These are phyloP conservation scores for Crepidotus variabilis DNA, from an alignment of 768 basidiomycete species.

Conservation along the genomic window DNA sequence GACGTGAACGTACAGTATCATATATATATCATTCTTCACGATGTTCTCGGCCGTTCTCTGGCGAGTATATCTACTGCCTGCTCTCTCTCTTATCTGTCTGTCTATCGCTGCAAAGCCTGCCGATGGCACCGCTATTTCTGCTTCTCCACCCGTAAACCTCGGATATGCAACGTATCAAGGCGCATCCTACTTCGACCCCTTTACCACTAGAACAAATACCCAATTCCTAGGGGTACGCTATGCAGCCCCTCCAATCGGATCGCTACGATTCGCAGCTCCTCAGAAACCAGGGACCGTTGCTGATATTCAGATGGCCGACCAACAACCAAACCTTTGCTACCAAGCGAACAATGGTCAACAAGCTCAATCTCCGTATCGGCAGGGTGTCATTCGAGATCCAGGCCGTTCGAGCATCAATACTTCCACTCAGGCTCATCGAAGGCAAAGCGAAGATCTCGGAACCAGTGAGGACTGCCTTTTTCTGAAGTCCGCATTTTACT, in stretches of 20 bases:
- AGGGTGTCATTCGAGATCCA: slow-evolving; percentile 5
- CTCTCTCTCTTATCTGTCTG: no score
- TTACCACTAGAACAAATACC: slow-evolving; percentile 28
- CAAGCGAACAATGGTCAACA: slow-evolving; percentile 23
- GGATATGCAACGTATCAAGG: slow-evolving; percentile 46
- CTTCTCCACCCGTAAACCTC: slow-evolving; percentile 30
- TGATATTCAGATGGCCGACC: slow-evolving; percentile 28
- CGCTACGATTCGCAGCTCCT: slow-evolving; percentile 32
- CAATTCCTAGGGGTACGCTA: slow-evolving; percentile 43
- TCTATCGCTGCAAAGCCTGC: no score
- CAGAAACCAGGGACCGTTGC: slow-evolving; percentile 20
- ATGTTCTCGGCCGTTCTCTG: no score
- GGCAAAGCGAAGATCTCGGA: no score
- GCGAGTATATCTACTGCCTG: no score
- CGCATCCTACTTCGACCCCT: slow-evolving; percentile 3
- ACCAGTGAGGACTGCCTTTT: slow-evolving; percentile 39
- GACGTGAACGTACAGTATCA: no score
- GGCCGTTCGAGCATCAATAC: neutral
- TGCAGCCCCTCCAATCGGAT: slow-evolving; percentile 43
- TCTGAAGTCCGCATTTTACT: slow-evolving; percentile 26
- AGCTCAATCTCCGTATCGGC: slow-evolving; percentile 25
- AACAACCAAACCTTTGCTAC: slow-evolving; percentile 29
- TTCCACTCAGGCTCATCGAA: no score
- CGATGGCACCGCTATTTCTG: neutral
- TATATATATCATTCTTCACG: no score